A percentile compares a stretch with the other conserved stretches of the same genome.
phyloP scores from a whole-genome alignment of 1,284 basidiomycete species.

The Boletellus deceptivus region DNA sequence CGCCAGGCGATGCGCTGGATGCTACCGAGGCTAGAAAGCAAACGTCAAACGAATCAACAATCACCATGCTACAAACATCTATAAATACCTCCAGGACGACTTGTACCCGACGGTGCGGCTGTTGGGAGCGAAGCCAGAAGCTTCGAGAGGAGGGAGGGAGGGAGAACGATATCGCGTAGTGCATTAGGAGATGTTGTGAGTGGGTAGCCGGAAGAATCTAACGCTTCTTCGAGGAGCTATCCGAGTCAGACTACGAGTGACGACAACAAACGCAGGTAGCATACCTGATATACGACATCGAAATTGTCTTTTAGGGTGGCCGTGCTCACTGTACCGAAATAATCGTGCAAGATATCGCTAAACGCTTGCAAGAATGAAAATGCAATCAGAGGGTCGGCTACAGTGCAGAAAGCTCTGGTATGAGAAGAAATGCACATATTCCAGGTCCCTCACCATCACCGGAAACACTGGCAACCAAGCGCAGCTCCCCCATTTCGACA shows the following conservation, averaged over 20 bases:
- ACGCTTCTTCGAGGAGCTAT: conserved; percentile 91
- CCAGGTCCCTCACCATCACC: conserved; percentile 61
- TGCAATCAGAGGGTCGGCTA: conserved; percentile 87
- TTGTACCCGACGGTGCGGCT: conserved; percentile 24
- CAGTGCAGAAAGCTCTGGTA: not conserved
- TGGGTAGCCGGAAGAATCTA: conserved; percentile 90
- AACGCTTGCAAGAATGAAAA: conserved; percentile 89
- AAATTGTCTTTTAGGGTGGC: conserved; percentile 89
- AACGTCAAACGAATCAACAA: conserved; percentile 21
- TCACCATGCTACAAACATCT: conserved; percentile 17
- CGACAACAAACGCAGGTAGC: conserved; percentile 9
- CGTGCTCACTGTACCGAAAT: conserved; percentile 62
- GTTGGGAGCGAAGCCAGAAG: conserved; percentile 63
- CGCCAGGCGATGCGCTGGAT: conserved; percentile 53
- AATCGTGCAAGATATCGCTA: conserved; percentile 80
- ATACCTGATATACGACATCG: conserved; percentile 91
- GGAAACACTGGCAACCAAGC: conserved; percentile 79
- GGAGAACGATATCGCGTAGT: conserved; percentile 88
- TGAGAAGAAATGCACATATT: not conserved
- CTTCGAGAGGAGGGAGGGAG: conserved; percentile 83
- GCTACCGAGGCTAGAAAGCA: conserved; percentile 38
- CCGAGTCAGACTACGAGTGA: not conserved
- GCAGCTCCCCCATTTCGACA: conserved; percentile 72
- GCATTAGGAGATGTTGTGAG: conserved; percentile 93
- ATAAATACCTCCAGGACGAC: conserved; percentile 28